Base-by-base conservation (phyloP, 2,329 filamentous ascomycete species). In the Ophiostoma ulmi region DNA sequence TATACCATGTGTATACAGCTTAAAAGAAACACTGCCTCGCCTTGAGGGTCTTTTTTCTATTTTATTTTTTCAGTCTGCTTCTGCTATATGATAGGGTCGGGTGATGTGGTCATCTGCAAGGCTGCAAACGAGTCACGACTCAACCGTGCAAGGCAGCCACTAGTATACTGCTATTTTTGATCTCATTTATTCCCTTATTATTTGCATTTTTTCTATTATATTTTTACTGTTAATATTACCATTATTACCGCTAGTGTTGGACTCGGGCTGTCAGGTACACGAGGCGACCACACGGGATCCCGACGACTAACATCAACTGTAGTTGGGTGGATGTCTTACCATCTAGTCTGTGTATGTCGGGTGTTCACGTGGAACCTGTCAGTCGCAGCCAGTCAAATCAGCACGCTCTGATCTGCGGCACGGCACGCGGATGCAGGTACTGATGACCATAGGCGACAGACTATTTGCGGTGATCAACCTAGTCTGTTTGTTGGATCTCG, bases 101-200 rank as follows among this genome's bases (percentile, higher is more conserved):
- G 63, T 65, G 63, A 65, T 39, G 63, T 5, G 63, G 35, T 65
- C 63, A 65, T 65, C 36, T 39, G 36, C 63, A 39, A 65, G 63
- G 63, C 63, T 65, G 20, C 20, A 36, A 22, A 36, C 35, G 36
- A 58, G 63, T 65, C 63, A 65, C 63, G 63, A 39, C 36, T 39
- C 63, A 39, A 14, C 10, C 17, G 35, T 41, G 36, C 38, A 35
- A 67, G 38, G 65, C 65, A 48, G 39, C 65, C 39, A 17, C 39
- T 65, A 20, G 61, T 36, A 64, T 64, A 14, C 31, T 64, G 22
- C 52, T 58, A 58, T 22, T 58, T 58, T 58, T 58, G 22, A 13
- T 58, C 17, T 58, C n/a, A 22, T 48, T 48, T 48, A 2, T 6
- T 58, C n/a, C 26, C 22, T 48, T 17, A 7, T 48, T 20, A 5